phyloP scores from a whole-genome alignment of 2,329 filamentous ascomycete species.

The Exophiala oligosperma region DNA sequence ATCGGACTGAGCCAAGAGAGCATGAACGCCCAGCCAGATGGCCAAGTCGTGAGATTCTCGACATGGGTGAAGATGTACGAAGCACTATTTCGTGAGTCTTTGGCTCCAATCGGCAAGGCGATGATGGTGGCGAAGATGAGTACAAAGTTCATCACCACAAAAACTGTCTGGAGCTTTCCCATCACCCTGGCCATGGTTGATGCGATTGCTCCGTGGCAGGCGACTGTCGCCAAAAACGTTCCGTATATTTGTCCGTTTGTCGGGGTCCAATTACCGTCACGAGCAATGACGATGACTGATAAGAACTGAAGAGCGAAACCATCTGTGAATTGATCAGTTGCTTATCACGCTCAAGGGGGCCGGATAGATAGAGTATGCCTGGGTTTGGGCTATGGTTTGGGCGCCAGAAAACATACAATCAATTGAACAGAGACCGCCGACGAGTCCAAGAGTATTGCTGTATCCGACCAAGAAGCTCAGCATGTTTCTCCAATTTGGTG shows the following conservation, averaged over 20 bases:
- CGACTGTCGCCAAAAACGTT: conserved; percentile 56
- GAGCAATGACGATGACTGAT: conserved; percentile 58
- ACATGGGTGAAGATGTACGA: conserved; percentile 58
- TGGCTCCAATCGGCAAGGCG: conserved; percentile 54
- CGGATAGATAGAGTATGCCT: no score
- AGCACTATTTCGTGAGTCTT: conserved; percentile 41
- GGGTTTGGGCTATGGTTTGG: no score
- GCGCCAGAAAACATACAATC: conserved; percentile 45
- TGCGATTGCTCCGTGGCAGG: conserved; percentile 56
- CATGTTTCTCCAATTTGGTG: conserved; percentile 55
- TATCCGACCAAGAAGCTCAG: conserved; percentile 63
- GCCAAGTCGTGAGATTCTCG: conserved; percentile 60
- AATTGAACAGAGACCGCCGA: conserved; percentile 63
- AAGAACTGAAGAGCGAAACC: conserved; percentile 60
- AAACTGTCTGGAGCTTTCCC: conserved; percentile 59
- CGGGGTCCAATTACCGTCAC: conserved; percentile 57
- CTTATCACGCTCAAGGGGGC: no score
- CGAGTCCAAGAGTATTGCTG: conserved; percentile 60
- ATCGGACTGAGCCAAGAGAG: conserved; percentile 62
- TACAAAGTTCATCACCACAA: conserved; percentile 56
- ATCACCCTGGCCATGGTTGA: conserved; percentile 56
- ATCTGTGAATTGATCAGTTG: conserved; percentile 26
- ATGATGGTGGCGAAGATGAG: conserved; percentile 59
- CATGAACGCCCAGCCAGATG: conserved; percentile 60
- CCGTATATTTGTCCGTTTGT: conserved; percentile 59